phyloP scores from a whole-genome alignment of 495 filamentous ascomycete genomes.

The Penicillium taxi region DNA sequence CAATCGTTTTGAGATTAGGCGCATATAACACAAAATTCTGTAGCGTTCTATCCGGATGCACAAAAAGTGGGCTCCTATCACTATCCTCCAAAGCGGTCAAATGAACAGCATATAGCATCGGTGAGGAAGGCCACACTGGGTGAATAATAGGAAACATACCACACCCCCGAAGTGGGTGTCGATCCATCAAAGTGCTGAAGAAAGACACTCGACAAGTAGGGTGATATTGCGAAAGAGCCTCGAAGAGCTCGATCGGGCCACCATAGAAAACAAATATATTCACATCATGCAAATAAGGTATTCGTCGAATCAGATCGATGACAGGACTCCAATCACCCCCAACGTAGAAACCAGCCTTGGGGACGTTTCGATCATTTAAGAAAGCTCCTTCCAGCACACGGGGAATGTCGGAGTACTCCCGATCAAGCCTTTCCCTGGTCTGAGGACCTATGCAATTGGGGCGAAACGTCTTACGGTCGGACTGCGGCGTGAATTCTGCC shows the following conservation, averaged over 20 bases:
- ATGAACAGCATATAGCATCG: background rate
- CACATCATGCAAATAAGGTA: background rate
- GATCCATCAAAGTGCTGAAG: background rate
- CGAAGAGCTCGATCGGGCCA: background rate
- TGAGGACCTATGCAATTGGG: too few relatives aligned
- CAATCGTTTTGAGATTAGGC: background rate
- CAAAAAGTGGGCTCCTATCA: background rate
- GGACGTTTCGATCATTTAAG: background rate
- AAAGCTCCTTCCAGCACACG: background rate
- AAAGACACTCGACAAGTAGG: background rate
- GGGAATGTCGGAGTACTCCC: too few relatives aligned
- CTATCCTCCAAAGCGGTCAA: background rate
- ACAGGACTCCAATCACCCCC: background rate
- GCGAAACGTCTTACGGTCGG: too few relatives aligned
- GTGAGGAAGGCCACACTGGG: background rate
- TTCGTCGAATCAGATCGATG: background rate
- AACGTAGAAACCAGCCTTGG: background rate
- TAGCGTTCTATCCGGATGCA: background rate
- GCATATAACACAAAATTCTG: background rate
- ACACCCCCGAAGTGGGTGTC: background rate
- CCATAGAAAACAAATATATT: background rate
- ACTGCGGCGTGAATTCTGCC: too few relatives aligned
- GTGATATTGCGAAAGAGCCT: constrained; percentile 1
- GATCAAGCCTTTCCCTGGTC: too few relatives aligned
- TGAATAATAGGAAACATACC: background rate